Conservation (phyloP, 1,139 yeast species). For the Meyerozyma smithsonii region DNA sequence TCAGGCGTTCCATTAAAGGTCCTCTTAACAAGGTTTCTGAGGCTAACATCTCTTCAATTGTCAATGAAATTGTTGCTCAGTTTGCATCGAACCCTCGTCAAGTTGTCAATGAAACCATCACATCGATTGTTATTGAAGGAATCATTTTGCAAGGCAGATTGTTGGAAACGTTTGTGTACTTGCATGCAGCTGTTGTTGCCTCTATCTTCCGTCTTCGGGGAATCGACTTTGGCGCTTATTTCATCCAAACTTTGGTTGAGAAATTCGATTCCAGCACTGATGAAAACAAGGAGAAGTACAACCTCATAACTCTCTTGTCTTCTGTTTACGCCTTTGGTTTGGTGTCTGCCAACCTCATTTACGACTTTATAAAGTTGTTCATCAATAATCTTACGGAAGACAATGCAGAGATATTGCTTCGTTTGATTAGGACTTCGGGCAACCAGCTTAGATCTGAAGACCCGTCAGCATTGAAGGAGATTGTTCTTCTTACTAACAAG, state of each 20-base stretch:
- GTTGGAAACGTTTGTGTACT: slow-evolving; percentile 71
- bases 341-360: slow-evolving; percentile 67
- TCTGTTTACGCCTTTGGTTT: slow-evolving; percentile 76
- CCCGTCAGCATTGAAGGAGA: slow-evolving; percentile 79
- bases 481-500: slow-evolving; percentile 54
- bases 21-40: slow-evolving; percentile 84
- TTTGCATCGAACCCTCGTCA: slow-evolving; percentile 72
- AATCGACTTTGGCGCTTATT: slow-evolving; percentile 84
- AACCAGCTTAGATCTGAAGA: slow-evolving; percentile 86
- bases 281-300: slow-evolving; percentile 55
- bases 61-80: slow-evolving; percentile 60
- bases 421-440: slow-evolving; percentile 73
- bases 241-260: slow-evolving; percentile 76
- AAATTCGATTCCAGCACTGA: slow-evolving; percentile 41
- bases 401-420: slow-evolving; percentile 73
- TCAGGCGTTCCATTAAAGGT: slow-evolving; percentile 68
- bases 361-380: slow-evolving; percentile 63
- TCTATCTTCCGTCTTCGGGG: slow-evolving; percentile 80
- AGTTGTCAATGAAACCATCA: slow-evolving; percentile 63
- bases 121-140: slow-evolving; percentile 60
- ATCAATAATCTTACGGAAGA: slow-evolving; percentile 57
- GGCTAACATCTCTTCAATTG: slow-evolving; percentile 68
- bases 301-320: slow-evolving; percentile 68
- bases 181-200: slow-evolving; percentile 74
- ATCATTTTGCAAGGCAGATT: slow-evolving; percentile 61